phyloP scores from a whole-genome alignment of 2,329 filamentous ascomycete species.

The Aspergillus uvarum region DNA sequence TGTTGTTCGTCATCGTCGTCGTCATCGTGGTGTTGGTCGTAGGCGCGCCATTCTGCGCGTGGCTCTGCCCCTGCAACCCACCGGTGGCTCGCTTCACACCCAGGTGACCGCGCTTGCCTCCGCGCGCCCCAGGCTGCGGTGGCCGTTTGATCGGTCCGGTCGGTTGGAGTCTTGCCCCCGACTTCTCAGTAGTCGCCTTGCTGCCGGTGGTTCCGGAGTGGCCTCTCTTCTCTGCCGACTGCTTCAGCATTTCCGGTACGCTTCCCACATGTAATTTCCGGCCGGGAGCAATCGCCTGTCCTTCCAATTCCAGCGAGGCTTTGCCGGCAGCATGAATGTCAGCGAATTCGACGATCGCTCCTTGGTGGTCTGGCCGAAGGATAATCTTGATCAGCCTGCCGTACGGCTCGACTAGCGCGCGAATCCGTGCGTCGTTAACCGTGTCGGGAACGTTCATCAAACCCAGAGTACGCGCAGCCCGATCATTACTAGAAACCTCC shows the following conservation, averaged over 20 bases:
- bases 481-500: slow-evolving; percentile 43
- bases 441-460: slow-evolving; percentile 88
- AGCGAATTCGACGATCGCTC: slow-evolving; percentile 80
- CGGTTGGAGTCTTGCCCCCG: slow-evolving; percentile 27
- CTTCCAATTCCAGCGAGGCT: slow-evolving; percentile 48
- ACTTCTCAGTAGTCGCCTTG: slow-evolving; percentile 42
- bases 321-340: slow-evolving; percentile 69
- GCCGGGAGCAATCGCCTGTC: slow-evolving; percentile 46
- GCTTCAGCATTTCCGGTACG: slow-evolving; percentile 51
- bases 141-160: slow-evolving; percentile 47
- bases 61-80: slow-evolving; percentile 1
- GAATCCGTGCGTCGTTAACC: slow-evolving; percentile 81
- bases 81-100: slow-evolving; percentile 45
- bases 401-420: slow-evolving; percentile 67
- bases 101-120: slow-evolving; percentile 50
- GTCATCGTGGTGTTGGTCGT: slow-evolving; percentile 22
- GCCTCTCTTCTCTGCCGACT: slow-evolving; percentile 42
- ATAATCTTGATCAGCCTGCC: slow-evolving; percentile 73
- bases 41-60: slow-evolving; percentile 22
- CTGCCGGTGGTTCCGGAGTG: slow-evolving; percentile 30
- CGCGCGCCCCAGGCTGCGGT: slow-evolving; percentile 42
- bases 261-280: slow-evolving; percentile 50
- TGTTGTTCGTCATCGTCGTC: slow-evolving; percentile 31
- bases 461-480: slow-evolving; percentile 69
- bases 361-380: slow-evolving; percentile 76